A percentile compares a stretch with the other conserved stretches of the same genome.
Evolutionary conservation across 495 filamentous ascomycete genomes (phyloP).

Genomic region (Aspergillus conjunctus): DNA sequence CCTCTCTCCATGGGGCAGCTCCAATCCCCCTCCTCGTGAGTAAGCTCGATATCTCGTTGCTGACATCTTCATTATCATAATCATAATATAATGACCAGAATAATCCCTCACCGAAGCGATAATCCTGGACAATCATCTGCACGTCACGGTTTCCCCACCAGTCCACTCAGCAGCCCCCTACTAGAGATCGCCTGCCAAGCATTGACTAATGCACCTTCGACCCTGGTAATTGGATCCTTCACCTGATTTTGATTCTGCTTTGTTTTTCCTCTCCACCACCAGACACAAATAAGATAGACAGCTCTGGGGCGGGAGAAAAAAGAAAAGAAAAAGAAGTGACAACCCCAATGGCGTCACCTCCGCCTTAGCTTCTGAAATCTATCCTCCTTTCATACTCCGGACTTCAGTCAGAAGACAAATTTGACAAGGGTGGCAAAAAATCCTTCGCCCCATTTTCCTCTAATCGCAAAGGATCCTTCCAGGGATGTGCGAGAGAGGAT

Average conservation of each 20-base stretch:
- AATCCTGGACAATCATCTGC: conserved; percentile 2
- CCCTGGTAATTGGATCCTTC: conserved; percentile 13
- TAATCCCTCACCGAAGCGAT: background rate
- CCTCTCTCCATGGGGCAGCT: background rate
- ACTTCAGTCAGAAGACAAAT: too few species aligned
- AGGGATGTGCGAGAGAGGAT: background rate
- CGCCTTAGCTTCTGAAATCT: too few species aligned
- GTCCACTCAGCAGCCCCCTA: background rate
- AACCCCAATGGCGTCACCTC: too few species aligned
- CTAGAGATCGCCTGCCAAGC: conserved; percentile 19
- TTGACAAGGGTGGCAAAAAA: background rate
- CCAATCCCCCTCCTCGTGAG: background rate
- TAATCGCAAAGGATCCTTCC: background rate
- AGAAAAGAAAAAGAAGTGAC: background rate
- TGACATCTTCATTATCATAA: background rate
- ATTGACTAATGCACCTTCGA: conserved; percentile 17
- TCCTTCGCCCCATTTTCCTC: background rate
- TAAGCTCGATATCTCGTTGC: too few species aligned
- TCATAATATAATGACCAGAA: background rate
- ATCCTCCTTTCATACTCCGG: too few species aligned
- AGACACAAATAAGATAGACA: background rate
- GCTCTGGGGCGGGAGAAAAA: background rate
- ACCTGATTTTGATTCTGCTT: background rate
- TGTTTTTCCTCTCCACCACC: too few species aligned
- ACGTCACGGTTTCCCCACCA: background rate